A percentile compares a stretch with the other conserved stretches of the same genome.
These are phyloP conservation scores for Pichia scutulata DNA, from an alignment of 805 yeast species.

Conservation along the genomic window DNA sequence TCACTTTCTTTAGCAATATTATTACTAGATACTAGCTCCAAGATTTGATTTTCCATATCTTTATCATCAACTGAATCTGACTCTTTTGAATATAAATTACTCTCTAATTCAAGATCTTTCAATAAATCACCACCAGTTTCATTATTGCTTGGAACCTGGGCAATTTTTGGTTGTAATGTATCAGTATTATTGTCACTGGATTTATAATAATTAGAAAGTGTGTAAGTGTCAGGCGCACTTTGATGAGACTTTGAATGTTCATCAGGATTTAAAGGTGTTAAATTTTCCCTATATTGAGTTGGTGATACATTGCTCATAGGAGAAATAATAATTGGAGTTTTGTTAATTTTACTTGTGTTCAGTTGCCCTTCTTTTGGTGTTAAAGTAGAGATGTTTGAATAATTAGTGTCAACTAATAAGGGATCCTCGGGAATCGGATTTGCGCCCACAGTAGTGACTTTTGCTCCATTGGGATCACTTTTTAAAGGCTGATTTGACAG, in stretches of 20 bases:
- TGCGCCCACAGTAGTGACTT: background rate
- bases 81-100: background rate
- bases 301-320: background rate
- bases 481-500: background rate
- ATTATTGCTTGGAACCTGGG: background rate
- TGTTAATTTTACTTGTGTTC: background rate
- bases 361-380: too few relatives aligned
- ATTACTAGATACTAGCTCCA: background rate
- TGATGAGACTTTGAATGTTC: background rate
- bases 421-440: background rate
- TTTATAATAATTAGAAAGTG: conserved; percentile 3
- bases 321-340: background rate
- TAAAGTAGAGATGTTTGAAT: background rate
- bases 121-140: background rate
- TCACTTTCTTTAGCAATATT: background rate
- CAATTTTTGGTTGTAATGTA: background rate
- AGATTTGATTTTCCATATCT: background rate
- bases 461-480: background rate
- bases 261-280: conserved; percentile 1
- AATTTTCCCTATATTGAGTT: background rate
- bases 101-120: background rate
- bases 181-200: background rate
- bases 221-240: background rate
- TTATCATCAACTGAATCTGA: background rate
- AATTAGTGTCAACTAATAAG: background rate